Evolutionary conservation across 768 basidiomycete genomes (phyloP).

Genomic region (Termitomyces sp.): DNA sequence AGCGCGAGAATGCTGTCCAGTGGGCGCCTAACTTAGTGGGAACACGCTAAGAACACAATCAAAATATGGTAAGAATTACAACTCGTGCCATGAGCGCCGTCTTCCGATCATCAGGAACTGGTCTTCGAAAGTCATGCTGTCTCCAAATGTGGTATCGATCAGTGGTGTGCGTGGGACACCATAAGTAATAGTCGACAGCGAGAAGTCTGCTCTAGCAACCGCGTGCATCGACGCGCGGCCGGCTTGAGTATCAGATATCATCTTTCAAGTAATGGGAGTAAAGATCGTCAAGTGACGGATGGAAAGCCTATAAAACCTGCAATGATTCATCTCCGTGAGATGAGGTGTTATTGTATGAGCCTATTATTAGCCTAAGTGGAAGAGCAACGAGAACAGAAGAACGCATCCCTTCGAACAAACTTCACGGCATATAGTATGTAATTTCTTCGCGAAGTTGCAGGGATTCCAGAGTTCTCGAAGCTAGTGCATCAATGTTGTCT

Average conservation of each 20-base stretch:
- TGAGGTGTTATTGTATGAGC: neutral
- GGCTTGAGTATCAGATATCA: neutral
- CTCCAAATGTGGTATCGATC: constrained; percentile 3
- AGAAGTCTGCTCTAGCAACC: neutral
- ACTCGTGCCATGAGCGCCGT: neutral
- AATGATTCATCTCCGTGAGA: neutral
- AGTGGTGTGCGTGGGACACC: neutral
- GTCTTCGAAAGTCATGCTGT: neutral
- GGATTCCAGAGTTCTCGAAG: neutral
- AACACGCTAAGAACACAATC: neutral
- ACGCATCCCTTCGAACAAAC: neutral
- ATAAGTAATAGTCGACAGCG: neutral
- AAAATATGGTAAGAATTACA: neutral
- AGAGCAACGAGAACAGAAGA: neutral
- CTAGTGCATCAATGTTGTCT: neutral
- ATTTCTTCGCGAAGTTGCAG: neutral
- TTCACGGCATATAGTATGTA: neutral
- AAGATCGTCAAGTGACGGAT: neutral
- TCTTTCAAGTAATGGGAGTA: neutral
- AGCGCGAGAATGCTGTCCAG: neutral
- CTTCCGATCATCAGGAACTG: neutral
- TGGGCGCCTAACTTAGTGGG: neutral
- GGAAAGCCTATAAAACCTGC: neutral
- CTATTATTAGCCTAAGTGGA: neutral
- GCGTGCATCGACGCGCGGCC: neutral